Base-by-base conservation (phyloP, 306 rosid species). In the Prunus mira region DNA sequence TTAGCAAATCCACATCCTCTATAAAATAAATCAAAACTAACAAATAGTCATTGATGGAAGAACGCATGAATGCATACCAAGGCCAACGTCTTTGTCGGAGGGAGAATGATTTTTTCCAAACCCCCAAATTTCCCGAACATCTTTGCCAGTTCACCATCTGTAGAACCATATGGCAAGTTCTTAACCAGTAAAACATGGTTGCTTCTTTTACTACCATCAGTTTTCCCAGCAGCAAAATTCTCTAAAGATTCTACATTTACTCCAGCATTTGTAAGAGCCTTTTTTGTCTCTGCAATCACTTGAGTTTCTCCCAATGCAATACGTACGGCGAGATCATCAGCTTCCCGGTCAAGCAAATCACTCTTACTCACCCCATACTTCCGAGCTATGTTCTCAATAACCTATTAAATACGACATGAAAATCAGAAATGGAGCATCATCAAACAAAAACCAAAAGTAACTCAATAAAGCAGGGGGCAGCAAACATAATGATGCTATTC, bases 141-240 rank as follows among this genome's bases (percentile, higher is more conserved):
- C 82, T 87, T 81, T 58, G 82, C 84, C 64, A 92, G 88, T 83
- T 91, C 99, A 81, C 79, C 80, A 87, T 95, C 93, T 13, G 97
- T 89, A 70, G 97, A 88, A 79, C 92, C 96, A 79, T 89, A 90
- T 9, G 97, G 97, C 89, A 95, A 91, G 72, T 95, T 95, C 89
- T 95, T 95, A 79, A 87, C 99, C 67, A 95, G 73, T 61, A 92
- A 74, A 77, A 95, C 89, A 69, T 89, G 99, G 78, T 90, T 92
- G 86, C 97, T 95, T 83, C 97, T 95, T 89, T 90, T 95, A 71
- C 73, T 50, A 65, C 89, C 91, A 83, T 84, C 96, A 78, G 71
- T 75, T 85, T 87, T 84, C 60, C 91, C 86, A 63, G 80, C 82
- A 43, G 90, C 92, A 75, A 84, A 86, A 78, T 88, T 85, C 86